These are phyloP conservation scores for Paraphoma chrysanthemicola DNA, from an alignment of 2,329 filamentous ascomycete genomes.

Conservation along the genomic window DNA sequence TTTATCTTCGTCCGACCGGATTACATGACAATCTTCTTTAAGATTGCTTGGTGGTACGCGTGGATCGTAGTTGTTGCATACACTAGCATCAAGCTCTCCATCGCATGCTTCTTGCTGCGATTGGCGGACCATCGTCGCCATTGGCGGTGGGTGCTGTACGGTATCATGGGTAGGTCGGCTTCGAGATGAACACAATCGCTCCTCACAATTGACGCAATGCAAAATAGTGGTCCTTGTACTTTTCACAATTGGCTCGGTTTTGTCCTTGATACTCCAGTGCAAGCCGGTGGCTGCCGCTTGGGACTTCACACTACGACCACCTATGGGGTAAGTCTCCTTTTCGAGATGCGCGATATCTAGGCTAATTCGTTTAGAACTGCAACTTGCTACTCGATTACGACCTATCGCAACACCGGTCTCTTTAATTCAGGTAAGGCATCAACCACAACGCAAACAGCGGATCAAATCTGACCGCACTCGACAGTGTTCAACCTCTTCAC, in stretches of 20 bases:
- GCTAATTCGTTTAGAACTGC: conserved; percentile 14
- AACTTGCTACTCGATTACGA: conserved; percentile 42
- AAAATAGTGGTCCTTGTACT: conserved; percentile 16
- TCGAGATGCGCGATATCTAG: neutral
- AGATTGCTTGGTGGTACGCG: conserved; percentile 54
- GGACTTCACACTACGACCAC: conserved; percentile 41
- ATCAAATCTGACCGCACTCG: no score
- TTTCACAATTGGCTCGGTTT: conserved; percentile 35
- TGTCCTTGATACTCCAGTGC: conserved; percentile 36
- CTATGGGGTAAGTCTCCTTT: conserved; percentile 15
- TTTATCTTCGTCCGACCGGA: conserved; percentile 18
- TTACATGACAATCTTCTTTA: conserved; percentile 30
- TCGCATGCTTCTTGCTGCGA: conserved; percentile 56
- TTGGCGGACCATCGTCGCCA: conserved; percentile 38
- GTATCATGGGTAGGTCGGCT: neutral
- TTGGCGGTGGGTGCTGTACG: neutral
- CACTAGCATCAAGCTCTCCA: conserved; percentile 57
- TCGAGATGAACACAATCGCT: neutral
- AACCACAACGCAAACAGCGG: no score
- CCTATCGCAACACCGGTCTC: conserved; percentile 55
- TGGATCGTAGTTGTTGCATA: conserved; percentile 56
- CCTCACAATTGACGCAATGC: neutral
- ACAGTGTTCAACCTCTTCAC: conserved; percentile 47
- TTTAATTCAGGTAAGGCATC: conserved; percentile 47
- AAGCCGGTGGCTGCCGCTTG: conserved; percentile 54